Evolutionary conservation across 768 basidiomycete genomes (phyloP), one percentile per base, ranked within the genome.

Genomic region (Cystofilobasidium macerans): DNA sequence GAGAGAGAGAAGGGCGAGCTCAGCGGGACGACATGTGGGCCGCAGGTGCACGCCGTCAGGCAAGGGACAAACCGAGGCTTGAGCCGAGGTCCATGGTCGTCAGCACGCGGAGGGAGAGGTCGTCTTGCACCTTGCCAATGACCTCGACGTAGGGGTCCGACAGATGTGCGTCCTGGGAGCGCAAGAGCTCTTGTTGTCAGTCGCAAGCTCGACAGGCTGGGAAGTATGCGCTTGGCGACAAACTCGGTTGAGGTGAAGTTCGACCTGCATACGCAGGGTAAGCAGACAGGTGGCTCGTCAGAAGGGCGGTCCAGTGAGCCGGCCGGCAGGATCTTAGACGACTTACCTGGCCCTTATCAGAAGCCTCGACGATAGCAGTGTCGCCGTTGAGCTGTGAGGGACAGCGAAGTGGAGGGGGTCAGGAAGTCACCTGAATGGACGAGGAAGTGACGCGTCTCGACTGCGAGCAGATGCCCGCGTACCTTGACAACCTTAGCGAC

Each of bases 111-210:
- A 89, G 75, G 2, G 80, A 82, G 20, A 82, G 78, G 30, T 82
- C 77, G 67, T 83, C 78, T 28, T 78, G 64, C 26, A 84, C 86
- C 7, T 73, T 80, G 8, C 86, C 87, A 33, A 89, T 80, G 61
- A 89, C 77, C 73, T 89, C 88, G 54, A 86, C 77, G 69, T 77
- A 87, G 3, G 81, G 76, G 60, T 82, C 83, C 1, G 76, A 75
- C 60, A 85, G 76, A 54, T 78, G 75, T 30, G 78, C 72, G 65
- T 78, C 79, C 80, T 82, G 61, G 45, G 43, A 12, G 12, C 14
- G 48, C 18, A 30, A 7, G 9, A 30, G 48, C n/a, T 7, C 6
- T 35, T 22, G 24, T 18, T 30, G 40, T 30, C 28, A 4, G 30
- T 24, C 20, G 28, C 26, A 65, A 28, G 56, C 12, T 30, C 22